These are phyloP conservation scores for Plasmodium coatneyi DNA, from an alignment of 169 alveolate species.

Conservation along the genomic window DNA sequence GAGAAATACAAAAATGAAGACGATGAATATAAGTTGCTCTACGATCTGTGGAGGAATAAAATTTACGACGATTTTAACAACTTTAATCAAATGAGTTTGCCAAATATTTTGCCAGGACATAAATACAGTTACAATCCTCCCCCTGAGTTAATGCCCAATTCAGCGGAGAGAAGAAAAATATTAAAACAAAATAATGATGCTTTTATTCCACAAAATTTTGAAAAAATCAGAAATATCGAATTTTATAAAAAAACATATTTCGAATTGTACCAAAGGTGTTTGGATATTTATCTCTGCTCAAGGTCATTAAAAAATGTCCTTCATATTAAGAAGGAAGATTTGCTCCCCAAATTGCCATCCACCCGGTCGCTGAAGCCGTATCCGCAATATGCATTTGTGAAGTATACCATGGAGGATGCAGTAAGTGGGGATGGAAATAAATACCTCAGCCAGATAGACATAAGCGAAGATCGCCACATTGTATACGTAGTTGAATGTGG, in stretches of 20 bases:
- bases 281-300: conserved; percentile 62
- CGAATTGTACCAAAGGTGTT: conserved; percentile 74
- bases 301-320: conserved; percentile 52
- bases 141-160: conserved; percentile 50
- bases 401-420: conserved; percentile 19
- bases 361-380: conserved; percentile 47
- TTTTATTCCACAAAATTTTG: conserved; percentile 41
- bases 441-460: conserved; percentile 6
- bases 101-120: conserved; percentile 72
- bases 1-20: conserved; percentile 23
- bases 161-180: conserved; percentile 32
- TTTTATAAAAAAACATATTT: conserved; percentile 55
- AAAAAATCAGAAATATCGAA: conserved; percentile 52
- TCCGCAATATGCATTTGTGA: conserved; percentile 50
- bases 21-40: neutral
- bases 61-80: conserved; percentile 47
- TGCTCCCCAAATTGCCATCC: conserved; percentile 66
- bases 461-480: conserved; percentile 46
- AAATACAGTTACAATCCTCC: conserved; percentile 75
- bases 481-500: conserved; percentile 17
- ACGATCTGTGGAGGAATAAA: conserved; percentile 70
- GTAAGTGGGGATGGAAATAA: neutral
- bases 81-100: conserved; percentile 44
- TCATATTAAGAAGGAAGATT: conserved; percentile 67
- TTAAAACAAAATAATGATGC: conserved; percentile 49